A percentile compares a stretch with the other conserved stretches of the same genome.
These are phyloP conservation scores for Epicoccum nigrum DNA, from an alignment of 2,329 filamentous ascomycete species.

Conservation along the genomic window DNA sequence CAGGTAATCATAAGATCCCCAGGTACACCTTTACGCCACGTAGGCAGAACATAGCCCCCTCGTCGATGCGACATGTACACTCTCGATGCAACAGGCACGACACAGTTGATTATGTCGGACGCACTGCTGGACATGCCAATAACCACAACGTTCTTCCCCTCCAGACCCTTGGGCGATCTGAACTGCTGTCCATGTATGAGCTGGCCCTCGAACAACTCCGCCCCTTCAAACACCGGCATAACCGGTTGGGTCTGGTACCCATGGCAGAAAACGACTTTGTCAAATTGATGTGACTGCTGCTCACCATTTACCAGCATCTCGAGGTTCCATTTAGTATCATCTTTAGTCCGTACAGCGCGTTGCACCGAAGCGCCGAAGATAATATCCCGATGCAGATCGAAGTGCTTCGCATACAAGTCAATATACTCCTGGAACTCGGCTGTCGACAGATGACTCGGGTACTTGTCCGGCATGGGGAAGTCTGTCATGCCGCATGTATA, in stretches of 20 bases:
- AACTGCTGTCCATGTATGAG: conserved; percentile 46
- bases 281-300: conserved; percentile 28
- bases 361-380: conserved; percentile 43
- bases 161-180: conserved; percentile 41
- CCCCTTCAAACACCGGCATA: conserved; percentile 46
- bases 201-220: conserved; percentile 48
- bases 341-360: conserved; percentile 36
- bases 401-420: conserved; percentile 51
- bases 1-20: conserved; percentile 20
- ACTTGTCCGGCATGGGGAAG: conserved; percentile 51
- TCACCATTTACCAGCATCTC: conserved; percentile 34
- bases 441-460: conserved; percentile 26
- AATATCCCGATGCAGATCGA: conserved; percentile 46
- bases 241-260: conserved; percentile 46
- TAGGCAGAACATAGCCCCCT: conserved; percentile 47
- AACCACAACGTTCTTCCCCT: conserved; percentile 52
- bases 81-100: conserved; percentile 46
- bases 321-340: conserved; percentile 41
- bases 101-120: conserved; percentile 45
- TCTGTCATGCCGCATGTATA: conserved; percentile 50
- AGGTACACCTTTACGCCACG: conserved; percentile 43
- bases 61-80: conserved; percentile 53
- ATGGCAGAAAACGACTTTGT: conserved; percentile 46
- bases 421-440: conserved; percentile 48
- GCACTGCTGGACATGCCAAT: conserved; percentile 53